Evolutionary conservation across 441 rosid genomes (phyloP), one percentile per base, ranked within the genome.

Genomic region (Heliophila coronopifolia): DNA sequence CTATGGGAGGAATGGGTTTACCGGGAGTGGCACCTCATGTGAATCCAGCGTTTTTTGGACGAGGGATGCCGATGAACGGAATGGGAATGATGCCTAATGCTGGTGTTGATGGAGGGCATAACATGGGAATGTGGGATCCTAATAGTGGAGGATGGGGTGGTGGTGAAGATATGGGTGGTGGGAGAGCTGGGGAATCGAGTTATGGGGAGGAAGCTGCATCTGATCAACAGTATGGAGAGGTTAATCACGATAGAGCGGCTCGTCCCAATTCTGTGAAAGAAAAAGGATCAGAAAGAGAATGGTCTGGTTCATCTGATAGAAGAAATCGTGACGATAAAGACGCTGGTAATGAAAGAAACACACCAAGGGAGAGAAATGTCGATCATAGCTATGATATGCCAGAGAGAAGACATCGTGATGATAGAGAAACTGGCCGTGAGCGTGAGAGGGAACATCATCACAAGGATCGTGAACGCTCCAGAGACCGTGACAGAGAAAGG

Each of bases 11-110:
- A 39, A 75, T 78, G 50, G 78, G 85, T 48, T 65, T 81, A 58
- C 87, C 81, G 49, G 90, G 86, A 28, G 86, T 81, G 46, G 93
- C 93, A 45, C 95, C 95, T 43, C 95, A 83, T 69, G 81, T 86
- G 38, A 86, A 86, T 71, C 93, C 90, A 16, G 90, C 90, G n/a
- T 79, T 86, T 62, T 86, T 86, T 57, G 83, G 81, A 34, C 70
- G 81, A 50, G 87, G 89, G 42, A 81, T 86, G 83, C 84, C 86
- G 0, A 74, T 79, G 75, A 74, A 70, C 67, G 89, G 80, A 54
- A 77, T 86, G 87, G 90, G 93, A 25, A 86, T 83, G 93, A 81
- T 83, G 92, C 85, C 79, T n/a, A 45, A 63, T 8, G 31, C 73
- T 48, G 85, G 74, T 49, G 69, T 70, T 48, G 95, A 83, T 51